Base-by-base conservation (phyloP, 2,329 filamentous ascomycete species). In the Penicillium sp. region DNA sequence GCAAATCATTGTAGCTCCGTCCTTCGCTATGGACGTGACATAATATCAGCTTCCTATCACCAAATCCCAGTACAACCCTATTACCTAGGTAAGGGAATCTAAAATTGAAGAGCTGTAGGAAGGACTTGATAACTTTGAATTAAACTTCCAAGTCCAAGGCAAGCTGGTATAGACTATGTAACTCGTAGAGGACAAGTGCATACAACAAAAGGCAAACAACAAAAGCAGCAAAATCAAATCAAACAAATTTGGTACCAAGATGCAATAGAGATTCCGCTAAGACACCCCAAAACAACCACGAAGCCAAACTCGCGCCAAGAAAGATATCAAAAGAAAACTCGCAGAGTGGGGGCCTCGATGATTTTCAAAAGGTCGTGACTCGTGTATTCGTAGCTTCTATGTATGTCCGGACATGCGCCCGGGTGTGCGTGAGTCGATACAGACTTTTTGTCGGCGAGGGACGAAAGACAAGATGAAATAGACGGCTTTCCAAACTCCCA, bases 311-410 rank as follows among this genome's bases (percentile, higher is more conserved):
- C 13, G 27, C n/a, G 25, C 31, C 4, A n/a, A 18, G 15, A 23
- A 44, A 15, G 33, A 35, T 37, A 33, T n/a, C 38, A 5, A 23
- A 32, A 24, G 6, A 10, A 38, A 41, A 29, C 24, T 41, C 24
- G 46, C 38, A 38, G 15, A 46, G 44, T 9, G 32, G 42, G 50
- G 48, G 27, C 49, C 51, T 53, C 44, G 41, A 47, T 55, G 52
- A 54, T 46, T 59, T 54, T 55, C 33, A 37, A 20, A 10, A 37
- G 35, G 47, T 61, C 58, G 38, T 61, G 52, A 52, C 55, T 61
- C 58, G 50, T 61, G 47, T 44, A 58, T 54, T 58, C 57, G 52
- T 60, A 53, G 48, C 54, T 58, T 60, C 54, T 57, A 57, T 58
- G 46, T 57, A 56, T 58, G 46, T 52, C 51, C 48, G 37, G 33